These are phyloP conservation scores for Salix brachista DNA, from an alignment of 345 rosid genomes.

Conservation along the genomic window DNA sequence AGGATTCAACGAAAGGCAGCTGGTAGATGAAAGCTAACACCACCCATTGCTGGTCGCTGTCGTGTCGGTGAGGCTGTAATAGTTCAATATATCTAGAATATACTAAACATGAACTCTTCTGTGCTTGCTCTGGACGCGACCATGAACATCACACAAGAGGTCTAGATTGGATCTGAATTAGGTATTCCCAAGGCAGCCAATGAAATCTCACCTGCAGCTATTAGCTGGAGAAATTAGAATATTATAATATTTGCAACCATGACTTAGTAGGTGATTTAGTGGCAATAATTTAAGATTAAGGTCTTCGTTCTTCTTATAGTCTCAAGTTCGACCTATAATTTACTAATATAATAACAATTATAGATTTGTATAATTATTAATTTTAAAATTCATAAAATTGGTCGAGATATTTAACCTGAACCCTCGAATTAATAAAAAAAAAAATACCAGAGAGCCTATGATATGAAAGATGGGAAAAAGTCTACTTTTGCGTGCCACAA, in stretches of 20 bases:
- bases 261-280: too few species aligned
- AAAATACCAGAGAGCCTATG: background rate
- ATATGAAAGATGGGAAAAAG: background rate
- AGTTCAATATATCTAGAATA: too few species aligned
- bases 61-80: background rate
- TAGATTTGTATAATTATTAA: too few species aligned
- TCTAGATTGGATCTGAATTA: background rate
- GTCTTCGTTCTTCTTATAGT: too few species aligned
- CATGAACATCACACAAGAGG: background rate
- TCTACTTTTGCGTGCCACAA: background rate
- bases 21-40: background rate
- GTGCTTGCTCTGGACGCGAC: background rate
- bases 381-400: too few species aligned
- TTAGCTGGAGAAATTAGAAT: background rate
- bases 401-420: rapidly evolving
- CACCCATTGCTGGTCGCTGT: background rate
- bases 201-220: background rate
- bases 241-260: too few species aligned
- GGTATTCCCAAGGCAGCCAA: background rate
- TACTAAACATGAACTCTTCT: background rate
- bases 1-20: too few species aligned
- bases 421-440: too few species aligned
- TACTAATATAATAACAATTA: too few species aligned
- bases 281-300: too few species aligned
- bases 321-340: too few species aligned